phyloP scores from a whole-genome alignment of 2,329 filamentous ascomycete genomes.

The Pestalotiopsis sp. region DNA sequence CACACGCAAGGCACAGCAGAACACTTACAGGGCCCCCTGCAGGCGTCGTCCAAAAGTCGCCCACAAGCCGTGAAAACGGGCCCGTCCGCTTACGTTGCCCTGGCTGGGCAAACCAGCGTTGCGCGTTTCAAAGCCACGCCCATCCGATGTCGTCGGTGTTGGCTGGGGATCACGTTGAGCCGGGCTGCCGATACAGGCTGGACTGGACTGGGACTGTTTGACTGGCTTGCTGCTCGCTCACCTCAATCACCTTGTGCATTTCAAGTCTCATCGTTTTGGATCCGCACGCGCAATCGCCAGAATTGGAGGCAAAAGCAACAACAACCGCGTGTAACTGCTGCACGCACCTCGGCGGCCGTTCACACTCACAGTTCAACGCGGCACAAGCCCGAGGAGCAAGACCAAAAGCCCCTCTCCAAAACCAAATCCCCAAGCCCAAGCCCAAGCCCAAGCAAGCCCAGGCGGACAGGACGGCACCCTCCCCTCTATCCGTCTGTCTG shows the following conservation, averaged over 20 bases:
- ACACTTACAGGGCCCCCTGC: not conserved
- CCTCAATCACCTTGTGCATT: not conserved
- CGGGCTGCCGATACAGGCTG: slow-evolving; percentile 7
- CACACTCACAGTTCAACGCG: not conserved
- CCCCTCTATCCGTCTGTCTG: not conserved
- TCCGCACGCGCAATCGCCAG: not conserved
- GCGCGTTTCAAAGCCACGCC: slow-evolving; percentile 9
- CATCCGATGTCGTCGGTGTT: slow-evolving; percentile 11
- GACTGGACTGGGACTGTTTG: not conserved
- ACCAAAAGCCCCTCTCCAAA: no score
- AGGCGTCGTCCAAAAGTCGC: not conserved
- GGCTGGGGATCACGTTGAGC: slow-evolving; percentile 3
- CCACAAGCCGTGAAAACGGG: slow-evolving; percentile 3
- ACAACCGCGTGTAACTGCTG: not conserved
- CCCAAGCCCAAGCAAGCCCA: not conserved
- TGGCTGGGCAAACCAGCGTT: slow-evolving; percentile 4
- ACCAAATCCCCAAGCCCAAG: no score
- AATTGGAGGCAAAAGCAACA: not conserved
- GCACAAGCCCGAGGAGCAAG: no score
- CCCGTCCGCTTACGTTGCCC: slow-evolving; percentile 9
- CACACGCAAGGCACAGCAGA: not conserved
- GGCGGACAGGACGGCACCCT: not conserved
- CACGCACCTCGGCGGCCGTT: not conserved
- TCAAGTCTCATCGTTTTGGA: not conserved
- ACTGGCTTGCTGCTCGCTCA: not conserved